Base-by-base conservation (phyloP, 768 basidiomycete species). In the Tubosaeta sp. region DNA sequence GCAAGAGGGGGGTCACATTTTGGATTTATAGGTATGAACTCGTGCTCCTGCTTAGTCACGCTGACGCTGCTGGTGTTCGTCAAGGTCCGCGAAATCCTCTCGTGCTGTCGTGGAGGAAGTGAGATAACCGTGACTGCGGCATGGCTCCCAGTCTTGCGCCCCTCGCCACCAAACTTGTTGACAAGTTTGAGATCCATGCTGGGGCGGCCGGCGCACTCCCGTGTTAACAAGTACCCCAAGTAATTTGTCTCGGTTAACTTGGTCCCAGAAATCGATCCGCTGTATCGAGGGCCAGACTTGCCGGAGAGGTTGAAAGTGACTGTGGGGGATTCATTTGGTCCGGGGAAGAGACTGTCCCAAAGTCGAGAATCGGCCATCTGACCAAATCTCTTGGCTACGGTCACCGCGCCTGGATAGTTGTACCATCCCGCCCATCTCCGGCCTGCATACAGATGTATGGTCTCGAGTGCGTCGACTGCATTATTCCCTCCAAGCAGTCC, bases 231-330 rank as follows among this genome's bases (percentile, higher is more conserved):
- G 84, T 48, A 71, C 76, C 27, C 89, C 82, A 61, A 80, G 70
- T 25, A 85, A 73, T 41, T 79, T 74, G 62, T 80, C 73, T 5
- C n/a, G 10, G n/a, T 66, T 75, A 39, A 72, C 66, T 50, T 74
- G 78, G 56, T 88, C 69, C 67, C 86, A 77, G 46, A 92, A 71
- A n/a, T 83, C 57, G 88, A 81, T 1, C 86, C 83, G 55, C 83
- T 82, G 66, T 81, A 92, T 57, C 87, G 86, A 38, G 88, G 88
- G 2, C 71, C 71, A 38, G n/a, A 12, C 42, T 55, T 53, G 14
- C 66, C 71, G n/a, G 56, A 59, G 41, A 71, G 47, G 6, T 52
- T 54, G 43, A 71, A 71, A 12, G 62, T 60, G n/a, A 41, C 8
- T 26, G 60, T 50, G 1, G 71, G 66, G 22, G 63, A 37, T 27